Conservation (phyloP, 371 early-diverging fungal species). For the Coemansia sp. region DNA sequence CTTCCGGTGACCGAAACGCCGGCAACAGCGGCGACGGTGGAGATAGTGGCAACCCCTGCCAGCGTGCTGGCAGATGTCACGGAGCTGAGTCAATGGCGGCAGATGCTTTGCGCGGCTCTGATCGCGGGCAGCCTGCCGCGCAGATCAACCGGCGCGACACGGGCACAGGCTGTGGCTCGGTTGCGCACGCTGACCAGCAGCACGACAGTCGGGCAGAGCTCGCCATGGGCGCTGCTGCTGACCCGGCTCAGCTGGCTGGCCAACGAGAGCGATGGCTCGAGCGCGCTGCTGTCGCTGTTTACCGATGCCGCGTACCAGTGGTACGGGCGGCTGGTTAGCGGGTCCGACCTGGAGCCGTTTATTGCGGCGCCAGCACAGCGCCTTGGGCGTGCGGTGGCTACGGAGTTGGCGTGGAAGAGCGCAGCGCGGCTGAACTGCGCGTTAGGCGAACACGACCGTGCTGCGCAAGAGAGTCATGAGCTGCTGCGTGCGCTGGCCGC, state of each 20-base stretch:
- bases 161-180: not conserved
- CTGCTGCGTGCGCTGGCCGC: constrained; percentile 17
- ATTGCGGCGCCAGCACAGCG: constrained; percentile 6
- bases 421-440: constrained; percentile 15
- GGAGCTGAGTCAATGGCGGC: constrained; percentile 22
- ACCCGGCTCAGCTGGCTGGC: constrained; percentile 32
- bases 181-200: not conserved
- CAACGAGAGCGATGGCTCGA: constrained; percentile 6
- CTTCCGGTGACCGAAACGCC: not conserved
- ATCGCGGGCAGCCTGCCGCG: constrained; percentile 11
- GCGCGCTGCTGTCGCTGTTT: constrained; percentile 17
- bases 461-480: constrained; percentile 3
- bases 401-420: constrained; percentile 28
- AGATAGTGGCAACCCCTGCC: constrained; percentile 5
- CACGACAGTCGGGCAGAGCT: constrained; percentile 3
- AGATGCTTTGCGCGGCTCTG: constrained; percentile 1
- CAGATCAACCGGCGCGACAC: not conserved
- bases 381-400: constrained; percentile 26
- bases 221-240: constrained; percentile 32
- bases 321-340: constrained; percentile 8
- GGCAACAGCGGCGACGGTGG: not conserved
- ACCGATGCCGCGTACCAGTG: constrained; percentile 20
- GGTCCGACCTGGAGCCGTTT: not conserved
- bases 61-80: constrained; percentile 15
- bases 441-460: constrained; percentile 2